phyloP scores from a whole-genome alignment of 495 filamentous ascomycete species.

The Podospora tetraspora region DNA sequence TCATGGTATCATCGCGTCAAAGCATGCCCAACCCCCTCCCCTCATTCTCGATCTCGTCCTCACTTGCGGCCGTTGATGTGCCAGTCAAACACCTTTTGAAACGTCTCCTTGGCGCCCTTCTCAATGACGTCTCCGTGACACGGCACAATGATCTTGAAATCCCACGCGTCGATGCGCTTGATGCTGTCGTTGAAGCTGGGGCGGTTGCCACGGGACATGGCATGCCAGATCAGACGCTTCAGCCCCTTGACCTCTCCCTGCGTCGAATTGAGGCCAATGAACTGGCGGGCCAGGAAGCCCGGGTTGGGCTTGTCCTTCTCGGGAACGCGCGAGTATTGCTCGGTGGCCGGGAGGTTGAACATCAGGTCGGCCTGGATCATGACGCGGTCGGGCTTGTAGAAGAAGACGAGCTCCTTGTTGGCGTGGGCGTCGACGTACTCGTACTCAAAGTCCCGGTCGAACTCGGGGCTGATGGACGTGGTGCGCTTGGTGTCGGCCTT shows the following conservation, averaged over 20 bases:
- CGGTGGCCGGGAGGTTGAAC: constrained; percentile 83
- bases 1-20: constrained; percentile 11
- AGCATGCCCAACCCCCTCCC: background rate
- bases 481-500: constrained; percentile 43
- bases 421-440: constrained; percentile 77
- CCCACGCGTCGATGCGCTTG: constrained; percentile 67
- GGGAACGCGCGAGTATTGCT: constrained; percentile 68
- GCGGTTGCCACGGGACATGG: constrained; percentile 57
- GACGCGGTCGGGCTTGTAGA: constrained; percentile 72
- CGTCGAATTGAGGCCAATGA: constrained; percentile 56
- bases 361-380: constrained; percentile 89
- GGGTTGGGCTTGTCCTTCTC: constrained; percentile 49
- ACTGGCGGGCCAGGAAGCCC: constrained; percentile 60
- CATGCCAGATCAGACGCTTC: constrained; percentile 81
- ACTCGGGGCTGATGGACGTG: constrained; percentile 59
- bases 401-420: constrained; percentile 82
- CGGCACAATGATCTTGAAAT: constrained; percentile 81
- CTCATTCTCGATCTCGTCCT: background rate
- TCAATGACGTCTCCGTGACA: constrained; percentile 93
- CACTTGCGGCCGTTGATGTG: constrained; percentile 56
- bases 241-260: constrained; percentile 62
- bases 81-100: constrained; percentile 80
- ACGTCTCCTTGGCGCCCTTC: constrained; percentile 67
- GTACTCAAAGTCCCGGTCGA: constrained; percentile 78
- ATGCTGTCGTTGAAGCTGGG: constrained; percentile 63